Conservation (phyloP, 2,329 filamentous ascomycete species). For the Paraconiothyrium brasiliense region DNA sequence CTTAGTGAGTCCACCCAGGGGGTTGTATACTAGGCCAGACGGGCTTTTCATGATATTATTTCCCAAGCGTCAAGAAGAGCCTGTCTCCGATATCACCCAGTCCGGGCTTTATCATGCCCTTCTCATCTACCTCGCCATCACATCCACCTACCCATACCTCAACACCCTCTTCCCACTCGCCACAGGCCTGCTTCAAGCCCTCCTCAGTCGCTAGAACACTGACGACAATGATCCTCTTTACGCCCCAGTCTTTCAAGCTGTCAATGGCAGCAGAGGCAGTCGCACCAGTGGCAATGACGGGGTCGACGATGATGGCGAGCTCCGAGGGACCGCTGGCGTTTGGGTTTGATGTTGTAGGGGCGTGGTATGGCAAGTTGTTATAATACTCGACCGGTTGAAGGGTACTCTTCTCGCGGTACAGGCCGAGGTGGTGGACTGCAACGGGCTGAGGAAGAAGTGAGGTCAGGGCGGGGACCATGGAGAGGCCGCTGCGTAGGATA, state of each 20-base stretch:
- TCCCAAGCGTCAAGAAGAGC: slow-evolving; percentile 87
- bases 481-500: slow-evolving; percentile 89
- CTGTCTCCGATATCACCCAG: slow-evolving; percentile 91
- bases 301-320: slow-evolving; percentile 87
- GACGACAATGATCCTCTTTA: slow-evolving; percentile 80
- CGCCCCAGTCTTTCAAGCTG: slow-evolving; percentile 89
- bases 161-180: slow-evolving; percentile 79
- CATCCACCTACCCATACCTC: slow-evolving; percentile 85
- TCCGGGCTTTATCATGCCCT: slow-evolving; percentile 90
- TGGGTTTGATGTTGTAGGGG: slow-evolving; percentile 55
- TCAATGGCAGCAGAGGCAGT: slow-evolving; percentile 91
- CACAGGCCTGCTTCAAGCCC: slow-evolving; percentile 76
- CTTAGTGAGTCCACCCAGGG: background rate
- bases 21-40: background rate
- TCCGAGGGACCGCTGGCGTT: slow-evolving; percentile 54
- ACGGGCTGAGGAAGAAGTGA: slow-evolving; percentile 81
- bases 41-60: slow-evolving; percentile 58
- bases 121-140: slow-evolving; percentile 76
- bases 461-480: slow-evolving; percentile 89
- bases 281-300: slow-evolving; percentile 91
- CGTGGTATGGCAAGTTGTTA: slow-evolving; percentile 89
- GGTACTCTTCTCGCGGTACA: slow-evolving; percentile 89
- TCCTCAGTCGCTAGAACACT: slow-evolving; percentile 76
- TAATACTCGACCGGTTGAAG: slow-evolving; percentile 96
- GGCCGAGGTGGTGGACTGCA: slow-evolving; percentile 90